phyloP scores from a whole-genome alignment of 768 basidiomycete species.

The Auricularia sp. region DNA sequence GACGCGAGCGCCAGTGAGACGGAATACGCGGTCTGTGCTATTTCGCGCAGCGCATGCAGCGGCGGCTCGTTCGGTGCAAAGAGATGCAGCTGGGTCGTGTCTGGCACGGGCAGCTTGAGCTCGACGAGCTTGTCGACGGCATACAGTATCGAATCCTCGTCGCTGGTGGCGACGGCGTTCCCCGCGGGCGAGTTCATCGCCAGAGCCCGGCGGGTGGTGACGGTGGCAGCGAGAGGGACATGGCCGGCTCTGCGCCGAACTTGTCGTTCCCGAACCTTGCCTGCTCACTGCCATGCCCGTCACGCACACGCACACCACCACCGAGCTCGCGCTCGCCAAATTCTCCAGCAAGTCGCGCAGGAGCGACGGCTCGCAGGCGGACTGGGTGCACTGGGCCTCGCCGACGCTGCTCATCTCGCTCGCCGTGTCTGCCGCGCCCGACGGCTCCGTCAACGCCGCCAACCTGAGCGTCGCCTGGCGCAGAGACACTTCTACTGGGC shows the following conservation, averaged over 20 bases:
- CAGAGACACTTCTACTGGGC: background rate
- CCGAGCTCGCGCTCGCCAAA: background rate
- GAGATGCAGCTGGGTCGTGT: background rate
- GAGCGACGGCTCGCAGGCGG: background rate
- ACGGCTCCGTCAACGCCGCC: background rate
- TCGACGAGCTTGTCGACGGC: background rate
- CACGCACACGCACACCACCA: background rate
- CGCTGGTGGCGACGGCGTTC: background rate
- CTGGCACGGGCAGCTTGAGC: background rate
- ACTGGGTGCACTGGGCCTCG: background rate
- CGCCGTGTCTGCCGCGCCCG: background rate
- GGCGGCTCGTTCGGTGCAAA: background rate
- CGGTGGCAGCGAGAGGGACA: too few species aligned
- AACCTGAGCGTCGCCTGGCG: background rate
- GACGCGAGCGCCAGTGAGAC: background rate
- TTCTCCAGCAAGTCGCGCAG: background rate
- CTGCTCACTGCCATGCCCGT: background rate
- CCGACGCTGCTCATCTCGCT: background rate
- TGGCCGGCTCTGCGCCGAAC: background rate
- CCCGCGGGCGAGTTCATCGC: background rate
- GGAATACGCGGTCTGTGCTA: background rate
- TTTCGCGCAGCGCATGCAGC: background rate
- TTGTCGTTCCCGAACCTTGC: background rate
- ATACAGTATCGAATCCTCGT: background rate
- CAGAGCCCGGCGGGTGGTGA: background rate